Base-by-base conservation (phyloP, 257 asterid species). In the Solanum arcanum region DNA sequence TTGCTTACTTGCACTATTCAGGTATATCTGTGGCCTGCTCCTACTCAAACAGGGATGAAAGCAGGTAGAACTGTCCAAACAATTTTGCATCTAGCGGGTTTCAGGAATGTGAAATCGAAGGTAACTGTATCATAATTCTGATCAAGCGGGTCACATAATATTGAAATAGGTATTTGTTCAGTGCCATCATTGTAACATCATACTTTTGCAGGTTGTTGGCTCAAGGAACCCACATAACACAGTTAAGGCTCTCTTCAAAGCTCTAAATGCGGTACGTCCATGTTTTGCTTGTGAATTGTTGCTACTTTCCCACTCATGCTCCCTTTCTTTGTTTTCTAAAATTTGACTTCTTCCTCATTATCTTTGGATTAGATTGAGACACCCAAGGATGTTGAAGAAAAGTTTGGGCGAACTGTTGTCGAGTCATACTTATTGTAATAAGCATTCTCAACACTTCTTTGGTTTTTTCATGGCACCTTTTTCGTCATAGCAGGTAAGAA, bases 11-110 rank as follows among this genome's bases (percentile, higher is more conserved):
- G 39, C 75, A 5, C 85, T 86, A 85, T 23, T 86, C 86, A 96
- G 99, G 93, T 96, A 83, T 95, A 94, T 93, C 98, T 94, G 86
- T 95, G 99, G 98, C 99, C 99, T 85, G 99, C 98, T 86, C 70
- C 94, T 76, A 94, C 98, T 46, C 92, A 84, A 83, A 90, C 98
- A 14, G 99, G 99, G 90, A 93, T 95, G 95, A 95, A 94, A 91
- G 98, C 98, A 60, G 98, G 98, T 90, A 93, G 91, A 92, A 95
- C 98, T 20, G 98, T 91, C 64, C 94, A 95, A 90, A 88, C 93
- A 77, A 91, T 97, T 86, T 95, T 97, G 83, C 70, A 87, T 89
- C 93, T 97, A 88, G 98, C 99, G 27, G 98, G 99, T 90, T 95
- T 90, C 93, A 95, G 92, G 98, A 95, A 95, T 91, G 96, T 97